phyloP scores from a whole-genome alignment of 176 grass and related monocot genomes.

The Eremochloa ophiuroides region DNA sequence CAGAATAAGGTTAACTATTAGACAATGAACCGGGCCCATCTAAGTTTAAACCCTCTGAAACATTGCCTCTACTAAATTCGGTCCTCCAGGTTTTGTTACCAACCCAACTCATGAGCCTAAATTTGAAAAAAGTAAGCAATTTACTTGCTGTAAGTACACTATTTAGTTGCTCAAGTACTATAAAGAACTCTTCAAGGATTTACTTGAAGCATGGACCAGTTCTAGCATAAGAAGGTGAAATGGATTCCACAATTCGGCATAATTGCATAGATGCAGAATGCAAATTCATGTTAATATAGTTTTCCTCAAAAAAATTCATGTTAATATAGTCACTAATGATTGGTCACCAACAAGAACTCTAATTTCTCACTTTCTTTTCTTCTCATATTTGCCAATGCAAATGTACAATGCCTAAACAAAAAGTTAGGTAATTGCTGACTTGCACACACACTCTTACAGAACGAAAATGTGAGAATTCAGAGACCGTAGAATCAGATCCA shows the following conservation, averaged over 20 bases:
- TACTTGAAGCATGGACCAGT: neutral
- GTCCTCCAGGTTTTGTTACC: constrained; percentile 6
- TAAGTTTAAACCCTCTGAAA: constrained; percentile 22
- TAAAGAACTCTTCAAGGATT: neutral
- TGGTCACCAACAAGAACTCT: neutral
- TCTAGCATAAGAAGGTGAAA: neutral
- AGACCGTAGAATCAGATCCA: constrained; percentile 35
- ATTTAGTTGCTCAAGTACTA: neutral
- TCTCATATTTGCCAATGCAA: neutral
- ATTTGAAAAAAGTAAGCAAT: constrained; percentile 7
- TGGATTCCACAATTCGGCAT: neutral
- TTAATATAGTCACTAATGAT: neutral
- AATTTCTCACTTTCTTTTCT: neutral
- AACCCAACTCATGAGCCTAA: neutral
- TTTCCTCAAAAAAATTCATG: too few relatives aligned
- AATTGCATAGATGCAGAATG: neutral
- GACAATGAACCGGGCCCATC: constrained; percentile 17
- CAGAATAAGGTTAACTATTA: constrained; percentile 39
- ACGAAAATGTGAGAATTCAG: constrained; percentile 1
- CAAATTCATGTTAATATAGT: neutral
- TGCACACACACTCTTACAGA: neutral
- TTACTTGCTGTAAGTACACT: neutral
- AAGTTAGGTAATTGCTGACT: neutral
- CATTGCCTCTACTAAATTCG: neutral
- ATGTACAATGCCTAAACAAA: neutral